A percentile compares a stretch with the other conserved stretches of the same genome.
Conservation (phyloP, 2,329 filamentous ascomycete genomes). For the Ceratocystiopsis minuta region DNA sequence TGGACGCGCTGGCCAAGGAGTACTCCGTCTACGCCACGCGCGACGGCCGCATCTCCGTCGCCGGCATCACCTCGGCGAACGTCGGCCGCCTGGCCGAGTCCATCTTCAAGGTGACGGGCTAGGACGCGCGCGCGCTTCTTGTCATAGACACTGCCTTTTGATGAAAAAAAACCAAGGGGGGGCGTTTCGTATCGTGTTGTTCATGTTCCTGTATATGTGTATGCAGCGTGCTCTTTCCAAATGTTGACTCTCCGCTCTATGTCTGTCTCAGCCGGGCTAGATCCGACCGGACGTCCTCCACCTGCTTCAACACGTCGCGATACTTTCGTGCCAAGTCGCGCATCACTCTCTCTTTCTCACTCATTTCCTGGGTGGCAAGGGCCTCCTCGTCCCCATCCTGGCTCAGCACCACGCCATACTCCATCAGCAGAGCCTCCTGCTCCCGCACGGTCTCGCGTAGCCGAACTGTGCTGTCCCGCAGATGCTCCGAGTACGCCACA, state of each 20-base stretch:
- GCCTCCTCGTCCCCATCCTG: slow-evolving; percentile 17
- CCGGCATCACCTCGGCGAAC: slow-evolving; percentile 65
- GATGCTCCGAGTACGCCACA: slow-evolving; percentile 27
- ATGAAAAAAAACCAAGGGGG: neutral
- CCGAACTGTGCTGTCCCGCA: slow-evolving; percentile 29
- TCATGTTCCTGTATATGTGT: neutral
- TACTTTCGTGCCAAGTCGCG: slow-evolving; percentile 35
- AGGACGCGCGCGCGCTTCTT: too few relatives aligned
- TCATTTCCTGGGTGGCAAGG: slow-evolving; percentile 13
- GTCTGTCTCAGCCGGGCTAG: slow-evolving; percentile 15
- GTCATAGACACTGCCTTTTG: neutral
- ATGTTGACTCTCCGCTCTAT: neutral
- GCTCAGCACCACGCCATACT: slow-evolving; percentile 28
- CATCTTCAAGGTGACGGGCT: slow-evolving; percentile 70
- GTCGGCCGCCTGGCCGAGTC: slow-evolving; percentile 65
- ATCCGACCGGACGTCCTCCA: slow-evolving; percentile 31
- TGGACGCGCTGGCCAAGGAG: slow-evolving; percentile 81
- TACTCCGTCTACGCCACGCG: slow-evolving; percentile 96
- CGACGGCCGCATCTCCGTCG: slow-evolving; percentile 73
- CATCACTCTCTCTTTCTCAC: slow-evolving; percentile 28
- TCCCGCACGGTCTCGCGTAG: slow-evolving; percentile 24
- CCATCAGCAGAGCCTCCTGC: slow-evolving; percentile 24
- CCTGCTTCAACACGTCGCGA: slow-evolving; percentile 28
- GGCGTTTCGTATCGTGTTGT: neutral
- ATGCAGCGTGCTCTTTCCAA: neutral